A percentile compares a stretch with the other conserved stretches of the same genome.
These are phyloP conservation scores for Lotus japonicus DNA, from an alignment of 306 rosid genomes.

Conservation along the genomic window DNA sequence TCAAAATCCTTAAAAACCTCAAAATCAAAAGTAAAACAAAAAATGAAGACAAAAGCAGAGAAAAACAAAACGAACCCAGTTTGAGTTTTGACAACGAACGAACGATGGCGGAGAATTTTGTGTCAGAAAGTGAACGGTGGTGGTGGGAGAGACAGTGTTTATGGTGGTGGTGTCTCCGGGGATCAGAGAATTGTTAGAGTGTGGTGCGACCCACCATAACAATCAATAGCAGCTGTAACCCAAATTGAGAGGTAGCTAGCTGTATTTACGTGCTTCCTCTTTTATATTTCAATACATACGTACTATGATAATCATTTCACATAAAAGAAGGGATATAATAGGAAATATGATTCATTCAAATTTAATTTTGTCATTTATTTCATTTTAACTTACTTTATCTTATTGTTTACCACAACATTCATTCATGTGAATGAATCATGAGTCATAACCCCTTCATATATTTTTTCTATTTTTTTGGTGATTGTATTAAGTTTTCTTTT, in stretches of 20 bases:
- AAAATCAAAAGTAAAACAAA: not conserved
- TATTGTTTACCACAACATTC: no score
- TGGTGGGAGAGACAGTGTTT: not conserved
- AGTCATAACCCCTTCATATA: no score
- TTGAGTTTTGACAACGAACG: not conserved
- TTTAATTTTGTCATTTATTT: no score
- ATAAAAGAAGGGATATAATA: no score
- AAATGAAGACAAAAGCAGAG: not conserved
- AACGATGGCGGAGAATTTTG: not conserved
- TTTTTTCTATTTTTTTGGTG: not conserved
- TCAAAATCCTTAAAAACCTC: not conserved
- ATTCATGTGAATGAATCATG: no score
- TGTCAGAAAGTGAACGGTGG: not conserved
- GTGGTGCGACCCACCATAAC: not conserved
- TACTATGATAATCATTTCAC: no score
- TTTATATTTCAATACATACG: not conserved
- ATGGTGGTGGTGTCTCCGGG: not conserved
- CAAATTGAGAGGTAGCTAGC: not conserved
- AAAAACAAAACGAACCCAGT: not conserved
- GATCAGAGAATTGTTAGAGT: not conserved
- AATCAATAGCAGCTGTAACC: no score
- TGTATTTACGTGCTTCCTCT: constrained; percentile 17
- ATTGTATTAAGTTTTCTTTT: not conserved
- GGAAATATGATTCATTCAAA: no score
- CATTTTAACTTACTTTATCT: no score